These are phyloP conservation scores for Pseudogymnoascus sp. DNA, from an alignment of 2,329 filamentous ascomycete genomes.

Conservation along the genomic window DNA sequence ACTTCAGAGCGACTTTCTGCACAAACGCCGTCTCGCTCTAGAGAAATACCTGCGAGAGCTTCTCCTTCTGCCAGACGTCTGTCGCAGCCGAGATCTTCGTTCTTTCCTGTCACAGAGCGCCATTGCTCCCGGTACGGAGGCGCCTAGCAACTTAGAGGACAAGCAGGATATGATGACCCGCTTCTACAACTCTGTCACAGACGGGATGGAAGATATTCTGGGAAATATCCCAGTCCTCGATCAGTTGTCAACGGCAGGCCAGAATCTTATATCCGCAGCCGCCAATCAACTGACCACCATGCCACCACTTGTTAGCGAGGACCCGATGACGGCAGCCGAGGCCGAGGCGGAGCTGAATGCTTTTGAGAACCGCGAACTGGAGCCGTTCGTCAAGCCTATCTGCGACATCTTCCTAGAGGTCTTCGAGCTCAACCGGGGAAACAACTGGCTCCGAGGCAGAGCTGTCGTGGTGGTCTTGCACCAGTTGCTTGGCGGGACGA, in stretches of 20 bases:
- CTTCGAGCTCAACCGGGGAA: conserved; percentile 88
- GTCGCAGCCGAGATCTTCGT: conserved; percentile 82
- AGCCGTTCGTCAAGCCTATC: conserved; percentile 96
- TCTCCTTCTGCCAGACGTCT: conserved; percentile 82
- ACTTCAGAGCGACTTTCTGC: conserved; percentile 88
- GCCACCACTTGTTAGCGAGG: conserved; percentile 44
- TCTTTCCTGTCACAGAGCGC: conserved; percentile 88
- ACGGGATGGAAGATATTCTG: conserved; percentile 96
- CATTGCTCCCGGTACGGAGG: conserved; percentile 52
- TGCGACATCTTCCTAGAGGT: conserved; percentile 95
- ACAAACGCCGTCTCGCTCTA: conserved; percentile 74
- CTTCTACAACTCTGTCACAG: conserved; percentile 91
- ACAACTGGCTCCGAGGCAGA: conserved; percentile 92
- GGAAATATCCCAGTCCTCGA: conserved; percentile 94
- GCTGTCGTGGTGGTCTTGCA: conserved; percentile 95
- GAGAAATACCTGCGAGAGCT: conserved; percentile 80
- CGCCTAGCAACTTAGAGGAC: conserved; percentile 47
- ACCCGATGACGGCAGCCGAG: conserved; percentile 52
- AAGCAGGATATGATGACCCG: conserved; percentile 86
- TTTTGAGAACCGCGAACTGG: conserved; percentile 80
- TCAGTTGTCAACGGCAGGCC: conserved; percentile 83
- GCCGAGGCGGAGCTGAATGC: conserved; percentile 90
- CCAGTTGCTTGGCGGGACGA: conserved; percentile 88
- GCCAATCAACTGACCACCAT: conserved; percentile 53
- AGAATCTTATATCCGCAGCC: conserved; percentile 77